phyloP scores from a whole-genome alignment of 192 early-diverging fungal species.

The Gryganskiella cystojenkinii region DNA sequence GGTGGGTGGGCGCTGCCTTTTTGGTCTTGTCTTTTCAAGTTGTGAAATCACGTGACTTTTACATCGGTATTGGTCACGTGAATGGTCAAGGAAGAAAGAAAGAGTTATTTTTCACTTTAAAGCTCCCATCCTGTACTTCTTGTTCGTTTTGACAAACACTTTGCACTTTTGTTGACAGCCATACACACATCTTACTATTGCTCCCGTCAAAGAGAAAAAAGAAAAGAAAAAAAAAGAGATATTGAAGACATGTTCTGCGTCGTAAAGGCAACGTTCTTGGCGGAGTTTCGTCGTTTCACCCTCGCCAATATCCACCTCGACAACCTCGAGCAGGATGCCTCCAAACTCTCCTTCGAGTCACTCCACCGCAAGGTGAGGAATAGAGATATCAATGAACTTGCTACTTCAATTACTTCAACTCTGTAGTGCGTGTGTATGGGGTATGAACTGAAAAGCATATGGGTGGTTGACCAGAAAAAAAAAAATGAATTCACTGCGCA shows the following conservation, averaged over 20 bases:
- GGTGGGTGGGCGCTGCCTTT: too few species aligned
- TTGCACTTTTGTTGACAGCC: too few species aligned
- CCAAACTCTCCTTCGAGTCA: conserved; percentile 20
- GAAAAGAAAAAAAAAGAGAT: too few species aligned
- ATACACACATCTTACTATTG: too few species aligned
- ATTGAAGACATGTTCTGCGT: conserved; percentile 52
- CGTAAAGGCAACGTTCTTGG: conserved; percentile 31
- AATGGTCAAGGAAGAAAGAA: background rate
- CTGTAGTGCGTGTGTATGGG: background rate
- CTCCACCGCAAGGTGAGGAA: conserved; percentile 34
- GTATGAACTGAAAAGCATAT: background rate
- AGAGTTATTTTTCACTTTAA: too few species aligned
- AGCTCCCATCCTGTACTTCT: too few species aligned
- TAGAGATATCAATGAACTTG: too few species aligned
- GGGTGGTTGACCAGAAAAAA: background rate
- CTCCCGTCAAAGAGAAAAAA: background rate
- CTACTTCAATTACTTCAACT: background rate
- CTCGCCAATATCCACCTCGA: conserved; percentile 30
- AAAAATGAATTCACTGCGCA: too few species aligned
- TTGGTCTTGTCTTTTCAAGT: too few species aligned
- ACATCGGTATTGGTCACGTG: too few species aligned
- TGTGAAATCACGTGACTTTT: too few species aligned
- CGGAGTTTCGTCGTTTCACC: conserved; percentile 43
- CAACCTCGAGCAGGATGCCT: conserved; percentile 16
- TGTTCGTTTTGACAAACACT: too few species aligned